phyloP scores from a whole-genome alignment of 805 yeast species.

The Saccharomyces jurei region DNA sequence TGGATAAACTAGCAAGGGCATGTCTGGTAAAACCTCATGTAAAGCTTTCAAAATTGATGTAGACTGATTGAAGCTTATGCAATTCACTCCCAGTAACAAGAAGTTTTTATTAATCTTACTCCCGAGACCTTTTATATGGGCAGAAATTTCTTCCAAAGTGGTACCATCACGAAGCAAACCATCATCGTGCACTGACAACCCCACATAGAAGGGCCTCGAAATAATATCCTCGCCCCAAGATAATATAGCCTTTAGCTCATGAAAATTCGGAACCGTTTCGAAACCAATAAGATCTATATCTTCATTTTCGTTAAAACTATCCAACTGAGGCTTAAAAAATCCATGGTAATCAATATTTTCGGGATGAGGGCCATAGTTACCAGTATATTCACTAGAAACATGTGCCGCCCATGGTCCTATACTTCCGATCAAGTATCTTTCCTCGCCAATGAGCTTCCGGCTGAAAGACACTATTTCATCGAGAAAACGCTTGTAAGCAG shows the following conservation, averaged over 20 bases:
- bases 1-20: constrained; percentile 53
- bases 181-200: constrained; percentile 35
- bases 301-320: constrained; percentile 39
- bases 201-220: constrained; percentile 35
- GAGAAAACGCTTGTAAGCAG: constrained; percentile 12
- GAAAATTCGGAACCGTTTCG: constrained; percentile 61
- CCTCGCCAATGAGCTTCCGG: constrained; percentile 12
- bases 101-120: constrained; percentile 24
- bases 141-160: constrained; percentile 23
- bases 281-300: constrained; percentile 49
- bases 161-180: constrained; percentile 44
- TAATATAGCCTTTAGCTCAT: constrained; percentile 45
- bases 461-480: constrained; percentile 12
- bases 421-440: constrained; percentile 37
- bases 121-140: neutral
- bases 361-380: constrained; percentile 39
- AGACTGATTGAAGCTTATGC: constrained; percentile 45
- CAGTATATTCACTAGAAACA: constrained; percentile 62
- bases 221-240: constrained; percentile 29
- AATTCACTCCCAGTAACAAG: constrained; percentile 57
- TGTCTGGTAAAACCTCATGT: constrained; percentile 9
- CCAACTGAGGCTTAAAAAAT: constrained; percentile 30
- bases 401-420: constrained; percentile 73
- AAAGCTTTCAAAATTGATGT: constrained; percentile 30
- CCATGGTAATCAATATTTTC: constrained; percentile 23